Evolutionary conservation across 2,329 filamentous ascomycete genomes (phyloP).

Genomic region (Blastomyces silverae): DNA sequence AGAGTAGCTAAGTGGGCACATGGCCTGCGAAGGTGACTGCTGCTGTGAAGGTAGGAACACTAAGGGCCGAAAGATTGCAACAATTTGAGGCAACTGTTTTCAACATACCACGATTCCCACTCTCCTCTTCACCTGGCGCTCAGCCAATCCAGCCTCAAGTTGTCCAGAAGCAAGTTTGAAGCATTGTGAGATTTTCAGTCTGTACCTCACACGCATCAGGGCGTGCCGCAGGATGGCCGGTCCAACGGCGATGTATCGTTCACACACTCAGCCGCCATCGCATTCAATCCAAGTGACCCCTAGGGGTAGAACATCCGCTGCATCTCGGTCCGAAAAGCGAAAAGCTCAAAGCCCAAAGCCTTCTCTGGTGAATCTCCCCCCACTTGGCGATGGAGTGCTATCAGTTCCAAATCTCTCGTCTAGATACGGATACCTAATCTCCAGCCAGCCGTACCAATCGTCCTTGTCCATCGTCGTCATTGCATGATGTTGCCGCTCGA

Average conservation of each 20-base stretch:
- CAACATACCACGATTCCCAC: neutral
- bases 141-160: neutral
- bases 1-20: no score
- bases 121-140: neutral
- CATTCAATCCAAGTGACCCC: neutral
- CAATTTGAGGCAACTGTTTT: neutral
- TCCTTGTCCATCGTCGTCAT: slow-evolving; percentile 3
- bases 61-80: neutral
- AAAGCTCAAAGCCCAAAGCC: neutral
- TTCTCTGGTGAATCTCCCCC: neutral
- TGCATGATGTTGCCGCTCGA: slow-evolving; percentile 5
- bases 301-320: neutral
- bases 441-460: slow-evolving; percentile 6
- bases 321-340: slow-evolving; percentile 8
- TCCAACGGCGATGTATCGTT: neutral
- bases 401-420: slow-evolving; percentile 4
- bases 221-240: neutral
- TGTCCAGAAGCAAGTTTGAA: neutral
- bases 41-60: no score
- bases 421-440: neutral
- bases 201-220: slow-evolving; percentile 3
- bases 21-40: no score
- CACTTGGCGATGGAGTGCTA: neutral
- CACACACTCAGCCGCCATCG: neutral
- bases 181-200: neutral